Conservation (phyloP, 1,139 yeast genomes). For the Saccharomyces hybrid region DNA sequence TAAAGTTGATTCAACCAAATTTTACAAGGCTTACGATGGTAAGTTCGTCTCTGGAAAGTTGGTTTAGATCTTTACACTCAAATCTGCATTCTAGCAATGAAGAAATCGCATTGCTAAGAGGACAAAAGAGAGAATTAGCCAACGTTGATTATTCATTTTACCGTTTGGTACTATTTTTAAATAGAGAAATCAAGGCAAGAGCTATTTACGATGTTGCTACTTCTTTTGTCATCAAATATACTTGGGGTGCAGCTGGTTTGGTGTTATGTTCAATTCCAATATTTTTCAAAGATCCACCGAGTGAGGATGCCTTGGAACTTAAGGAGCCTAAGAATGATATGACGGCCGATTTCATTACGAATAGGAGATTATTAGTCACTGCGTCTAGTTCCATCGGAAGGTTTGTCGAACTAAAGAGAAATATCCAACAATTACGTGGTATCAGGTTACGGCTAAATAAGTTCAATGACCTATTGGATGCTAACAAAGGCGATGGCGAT, state of each 20-base stretch:
- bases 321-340: conserved; percentile 46
- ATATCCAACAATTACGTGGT: conserved; percentile 76
- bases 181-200: conserved; percentile 68
- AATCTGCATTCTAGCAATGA: conserved; percentile 73
- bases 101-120: conserved; percentile 80
- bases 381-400: conserved; percentile 88
- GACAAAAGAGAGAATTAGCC: conserved; percentile 74
- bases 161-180: conserved; percentile 69
- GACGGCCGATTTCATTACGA: conserved; percentile 80
- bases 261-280: conserved; percentile 85
- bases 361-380: conserved; percentile 72
- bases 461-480: conserved; percentile 57
- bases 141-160: conserved; percentile 75
- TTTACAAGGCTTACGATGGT: conserved; percentile 77
- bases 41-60: conserved; percentile 78
- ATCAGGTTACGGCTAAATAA: conserved; percentile 71
- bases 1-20: conserved; percentile 79
- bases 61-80: conserved; percentile 75
- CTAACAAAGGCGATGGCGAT: conserved; percentile 35
- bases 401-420: conserved; percentile 77
- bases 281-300: conserved; percentile 46
- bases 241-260: conserved; percentile 94
- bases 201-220: conserved; percentile 72
- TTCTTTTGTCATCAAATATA: conserved; percentile 79
- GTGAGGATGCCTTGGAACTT: conserved; percentile 38